Evolutionary conservation across 352 stramenopile genomes (phyloP).

Genomic region (Stramenopiles sp.): DNA sequence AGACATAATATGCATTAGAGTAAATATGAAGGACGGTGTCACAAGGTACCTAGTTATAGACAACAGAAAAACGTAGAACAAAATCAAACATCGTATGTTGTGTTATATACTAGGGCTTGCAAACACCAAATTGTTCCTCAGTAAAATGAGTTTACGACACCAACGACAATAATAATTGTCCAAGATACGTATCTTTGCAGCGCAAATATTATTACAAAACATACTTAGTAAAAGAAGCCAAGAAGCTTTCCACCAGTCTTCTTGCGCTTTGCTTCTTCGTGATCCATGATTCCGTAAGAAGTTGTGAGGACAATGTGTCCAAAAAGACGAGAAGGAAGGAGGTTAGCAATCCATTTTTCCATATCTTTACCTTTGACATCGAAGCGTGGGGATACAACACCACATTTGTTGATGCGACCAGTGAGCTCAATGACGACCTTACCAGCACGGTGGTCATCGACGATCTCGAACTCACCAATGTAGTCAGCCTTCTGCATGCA

Average conservation of each 20-base stretch:
- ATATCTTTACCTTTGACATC: slow-evolving; percentile 79
- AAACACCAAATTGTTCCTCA: too few species aligned
- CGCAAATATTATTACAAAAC: too few species aligned
- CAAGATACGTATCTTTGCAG: too few species aligned
- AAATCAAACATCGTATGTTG: too few species aligned
- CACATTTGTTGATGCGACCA: slow-evolving; percentile 98
- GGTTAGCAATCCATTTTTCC: slow-evolving; percentile 98
- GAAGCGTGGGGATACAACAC: slow-evolving; percentile 93
- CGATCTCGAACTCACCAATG: slow-evolving; percentile 99
- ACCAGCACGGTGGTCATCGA: slow-evolving; percentile 92
- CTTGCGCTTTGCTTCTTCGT: slow-evolving; percentile 86
- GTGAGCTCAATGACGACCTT: slow-evolving; percentile 95
- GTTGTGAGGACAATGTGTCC: slow-evolving; percentile 79
- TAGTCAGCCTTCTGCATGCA: slow-evolving; percentile 99
- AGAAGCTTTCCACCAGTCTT: slow-evolving; percentile 99
- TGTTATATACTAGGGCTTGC: too few species aligned
- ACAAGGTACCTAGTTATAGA: too few species aligned
- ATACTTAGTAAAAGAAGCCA: slow-evolving; percentile 94
- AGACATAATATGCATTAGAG: too few species aligned
- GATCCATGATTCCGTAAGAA: slow-evolving; percentile 59
- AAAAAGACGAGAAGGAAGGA: slow-evolving; percentile 90
- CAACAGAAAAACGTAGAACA: too few species aligned
- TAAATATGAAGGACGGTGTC: too few species aligned
- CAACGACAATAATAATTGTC: too few species aligned
- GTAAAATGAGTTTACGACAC: too few species aligned